These are phyloP conservation scores for Coemansia sp. DNA, from an alignment of 192 early-diverging fungal genomes.

Conservation along the genomic window DNA sequence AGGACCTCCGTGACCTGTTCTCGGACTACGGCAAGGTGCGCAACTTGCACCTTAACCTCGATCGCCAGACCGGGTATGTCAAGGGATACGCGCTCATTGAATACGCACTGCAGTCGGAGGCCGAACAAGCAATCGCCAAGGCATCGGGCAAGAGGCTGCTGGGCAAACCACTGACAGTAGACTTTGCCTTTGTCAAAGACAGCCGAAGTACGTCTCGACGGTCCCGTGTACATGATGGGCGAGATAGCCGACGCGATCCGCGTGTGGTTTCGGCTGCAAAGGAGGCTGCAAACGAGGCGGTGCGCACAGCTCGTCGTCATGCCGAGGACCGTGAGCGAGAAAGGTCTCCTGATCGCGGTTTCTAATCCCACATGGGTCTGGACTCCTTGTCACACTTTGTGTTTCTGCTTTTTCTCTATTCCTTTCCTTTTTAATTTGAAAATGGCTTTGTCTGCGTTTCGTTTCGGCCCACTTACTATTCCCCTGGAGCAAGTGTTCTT, in stretches of 20 bases:
- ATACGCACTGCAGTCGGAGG: constrained; percentile 77
- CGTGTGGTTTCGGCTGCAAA: not conserved
- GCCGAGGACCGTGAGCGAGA: constrained; percentile 26
- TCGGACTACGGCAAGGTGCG: constrained; percentile 89
- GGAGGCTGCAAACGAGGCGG: constrained; percentile 9
- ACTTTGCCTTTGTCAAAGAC: constrained; percentile 83
- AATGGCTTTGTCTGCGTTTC: constrained; percentile 8
- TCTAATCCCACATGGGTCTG: constrained; percentile 9
- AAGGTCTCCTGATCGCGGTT: constrained; percentile 48
- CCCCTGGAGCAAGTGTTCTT: constrained; percentile 73
- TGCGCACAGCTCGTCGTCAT: not conserved
- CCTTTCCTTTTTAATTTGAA: not conserved
- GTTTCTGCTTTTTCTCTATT: not conserved
- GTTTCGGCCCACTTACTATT: constrained; percentile 76
- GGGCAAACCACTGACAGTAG: constrained; percentile 70
- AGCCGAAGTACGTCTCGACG: not conserved
- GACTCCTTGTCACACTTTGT: not conserved
- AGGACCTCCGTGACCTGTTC: constrained; percentile 83
- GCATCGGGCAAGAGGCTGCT: constrained; percentile 72
- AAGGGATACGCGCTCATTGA: constrained; percentile 96
- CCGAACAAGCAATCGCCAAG: constrained; percentile 71
- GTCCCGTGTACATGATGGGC: not conserved
- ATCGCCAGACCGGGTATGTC: constrained; percentile 92
- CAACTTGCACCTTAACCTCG: constrained; percentile 88
- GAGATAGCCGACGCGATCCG: not conserved